Percentiles rank a stretch among this genome's conserved stretches.
Conservation (phyloP, 257 asterid species). For the Solanum medicagineum region DNA sequence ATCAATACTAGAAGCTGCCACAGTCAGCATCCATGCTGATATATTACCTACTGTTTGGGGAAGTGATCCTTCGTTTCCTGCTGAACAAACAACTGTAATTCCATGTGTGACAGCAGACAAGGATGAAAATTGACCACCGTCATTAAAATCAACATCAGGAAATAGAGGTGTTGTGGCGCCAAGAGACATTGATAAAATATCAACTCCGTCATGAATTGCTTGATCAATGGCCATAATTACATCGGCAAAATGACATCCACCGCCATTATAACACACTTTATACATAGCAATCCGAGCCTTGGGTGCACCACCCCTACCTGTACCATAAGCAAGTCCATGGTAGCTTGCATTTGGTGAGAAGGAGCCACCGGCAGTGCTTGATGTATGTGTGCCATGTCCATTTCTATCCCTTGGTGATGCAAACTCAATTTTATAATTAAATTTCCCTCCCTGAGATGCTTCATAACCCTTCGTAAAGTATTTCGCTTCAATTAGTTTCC, state of each 20-base stretch:
- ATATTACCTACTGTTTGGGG: constrained; percentile 9
- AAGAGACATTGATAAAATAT: constrained; percentile 20
- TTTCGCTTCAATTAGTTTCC: constrained; percentile 35
- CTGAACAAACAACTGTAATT: constrained; percentile 24
- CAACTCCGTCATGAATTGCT: constrained; percentile 36
- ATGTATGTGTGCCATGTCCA: constrained; percentile 23
- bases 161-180: background rate
- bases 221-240: constrained; percentile 22
- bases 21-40: constrained; percentile 34
- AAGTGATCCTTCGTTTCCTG: constrained; percentile 19
- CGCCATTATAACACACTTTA: constrained; percentile 4
- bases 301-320: constrained; percentile 29
- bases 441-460: background rate
- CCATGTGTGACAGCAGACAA: constrained; percentile 24
- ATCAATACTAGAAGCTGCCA: constrained; percentile 23
- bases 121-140: constrained; percentile 8
- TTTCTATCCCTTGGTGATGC: constrained; percentile 14
- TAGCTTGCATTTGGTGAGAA: constrained; percentile 3
- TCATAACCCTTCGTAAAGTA: constrained; percentile 9
- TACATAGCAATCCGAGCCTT: constrained; percentile 27
- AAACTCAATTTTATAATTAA: background rate
- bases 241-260: background rate
- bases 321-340: constrained; percentile 17
- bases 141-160: constrained; percentile 2
- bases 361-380: constrained; percentile 15